A percentile compares a stretch with the other conserved stretches of the same genome.
Conservation (phyloP, 495 filamentous ascomycete species). For the Podospora sp. region DNA sequence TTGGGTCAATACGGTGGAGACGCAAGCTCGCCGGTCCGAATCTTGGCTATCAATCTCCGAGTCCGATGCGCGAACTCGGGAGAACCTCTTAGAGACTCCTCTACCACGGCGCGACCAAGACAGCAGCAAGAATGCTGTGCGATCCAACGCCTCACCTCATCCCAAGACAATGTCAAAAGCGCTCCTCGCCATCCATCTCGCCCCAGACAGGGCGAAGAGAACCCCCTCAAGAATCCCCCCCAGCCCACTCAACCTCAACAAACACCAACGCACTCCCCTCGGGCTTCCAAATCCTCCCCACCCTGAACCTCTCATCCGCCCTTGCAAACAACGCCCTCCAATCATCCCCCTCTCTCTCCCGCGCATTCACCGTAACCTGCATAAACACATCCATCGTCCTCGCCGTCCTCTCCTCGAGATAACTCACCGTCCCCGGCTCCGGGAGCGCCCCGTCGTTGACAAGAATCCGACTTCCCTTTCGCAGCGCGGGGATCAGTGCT, state of each 20-base stretch:
- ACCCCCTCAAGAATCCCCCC: constrained; percentile 6
- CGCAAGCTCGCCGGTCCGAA: background rate
- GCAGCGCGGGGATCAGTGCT: constrained; percentile 53
- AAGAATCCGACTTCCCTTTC: constrained; percentile 48
- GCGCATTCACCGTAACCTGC: constrained; percentile 33
- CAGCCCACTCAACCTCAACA: constrained; percentile 33
- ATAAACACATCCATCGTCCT: constrained; percentile 36
- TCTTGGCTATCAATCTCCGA: background rate
- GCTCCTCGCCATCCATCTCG: too few relatives aligned
- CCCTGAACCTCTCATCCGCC: constrained; percentile 32
- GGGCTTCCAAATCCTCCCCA: constrained; percentile 30
- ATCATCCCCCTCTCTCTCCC: constrained; percentile 33
- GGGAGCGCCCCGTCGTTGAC: constrained; percentile 53
- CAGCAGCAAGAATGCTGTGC: too few relatives aligned
- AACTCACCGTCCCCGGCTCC: constrained; percentile 30
- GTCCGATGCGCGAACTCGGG: background rate
- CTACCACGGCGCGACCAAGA: too few relatives aligned
- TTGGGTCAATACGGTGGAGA: background rate
- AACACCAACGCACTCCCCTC: constrained; percentile 29
- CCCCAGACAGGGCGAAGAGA: too few relatives aligned
- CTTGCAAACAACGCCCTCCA: constrained; percentile 30
- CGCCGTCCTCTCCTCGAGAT: constrained; percentile 28
- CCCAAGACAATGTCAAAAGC: too few relatives aligned
- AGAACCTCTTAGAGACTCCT: too few relatives aligned
- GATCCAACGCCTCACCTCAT: too few relatives aligned